A percentile compares a stretch with the other conserved stretches of the same genome.
These are phyloP conservation scores for Penicillium lividum DNA, from an alignment of 495 filamentous ascomycete species.

Conservation along the genomic window DNA sequence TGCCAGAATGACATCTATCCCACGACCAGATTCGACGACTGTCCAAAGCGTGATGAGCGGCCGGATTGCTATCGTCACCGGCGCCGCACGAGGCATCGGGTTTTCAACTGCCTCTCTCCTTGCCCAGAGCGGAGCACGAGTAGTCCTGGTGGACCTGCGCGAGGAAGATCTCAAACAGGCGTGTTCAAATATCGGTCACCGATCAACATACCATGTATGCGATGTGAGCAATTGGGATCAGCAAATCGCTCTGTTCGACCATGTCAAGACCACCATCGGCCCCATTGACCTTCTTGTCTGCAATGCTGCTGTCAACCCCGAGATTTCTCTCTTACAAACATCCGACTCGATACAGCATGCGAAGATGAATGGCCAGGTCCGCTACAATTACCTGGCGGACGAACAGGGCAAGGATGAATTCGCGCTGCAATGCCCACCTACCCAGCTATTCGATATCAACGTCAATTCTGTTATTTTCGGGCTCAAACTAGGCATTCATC, in stretches of 20 bases:
- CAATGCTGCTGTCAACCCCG: conserved; percentile 26
- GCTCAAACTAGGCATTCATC: conserved; percentile 22
- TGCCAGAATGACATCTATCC: conserved; percentile 17
- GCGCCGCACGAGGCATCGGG: conserved; percentile 37
- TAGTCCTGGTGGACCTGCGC: conserved; percentile 40
- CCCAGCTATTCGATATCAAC: conserved; percentile 19
- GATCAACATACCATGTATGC: conserved; percentile 20
- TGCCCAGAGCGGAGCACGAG: conserved; percentile 31
- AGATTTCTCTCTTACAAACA: conserved; percentile 17
- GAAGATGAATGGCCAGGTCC: conserved; percentile 18
- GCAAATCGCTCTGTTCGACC: conserved; percentile 18
- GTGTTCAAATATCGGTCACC: conserved; percentile 14
- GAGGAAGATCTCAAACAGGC: conserved; percentile 24
- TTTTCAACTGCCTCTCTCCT: conserved; percentile 33
- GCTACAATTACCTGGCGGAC: conserved; percentile 21
- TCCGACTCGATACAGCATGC: conserved; percentile 8
- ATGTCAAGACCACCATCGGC: conserved; percentile 16
- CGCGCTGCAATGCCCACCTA: conserved; percentile 12
- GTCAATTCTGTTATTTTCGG: conserved; percentile 23
- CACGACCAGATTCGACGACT: conserved; percentile 11
- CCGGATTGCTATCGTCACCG: conserved; percentile 35
- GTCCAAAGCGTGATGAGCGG: conserved; percentile 2
- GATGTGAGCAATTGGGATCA: conserved; percentile 27
- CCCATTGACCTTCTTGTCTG: conserved; percentile 21
- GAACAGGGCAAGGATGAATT: conserved; percentile 1